Evolutionary conservation across 2,329 filamentous ascomycete genomes (phyloP), one percentile per base, ranked within the genome.

Genomic region (Botrytis porri): DNA sequence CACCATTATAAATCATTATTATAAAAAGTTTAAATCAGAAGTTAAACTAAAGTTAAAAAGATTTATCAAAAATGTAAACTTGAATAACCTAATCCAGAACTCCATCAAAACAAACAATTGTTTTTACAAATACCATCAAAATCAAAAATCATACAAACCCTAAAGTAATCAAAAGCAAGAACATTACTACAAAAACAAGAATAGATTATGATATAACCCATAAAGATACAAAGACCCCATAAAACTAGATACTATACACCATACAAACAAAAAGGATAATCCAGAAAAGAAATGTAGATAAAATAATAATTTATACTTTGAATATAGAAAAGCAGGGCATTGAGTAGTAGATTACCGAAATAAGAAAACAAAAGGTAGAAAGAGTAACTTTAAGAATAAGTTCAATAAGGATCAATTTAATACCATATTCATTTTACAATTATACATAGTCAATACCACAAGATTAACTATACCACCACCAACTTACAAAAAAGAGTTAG

Each of bases 301-400:
- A 57, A 1, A 57, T 5, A 57, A 57, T 0, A 57, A 57, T 57
- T 57, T 57, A 57, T 57, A 29, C 1, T 57, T 57, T 57, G 25
- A 57, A 57, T 57, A 32, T 32, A 2, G 14, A 57, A 57, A 57
- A 57, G 14, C 1, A 57, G n/a, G 3, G 1, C 18, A 57, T 32
- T 1, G 1, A 6, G 4, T 18, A 57, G 4, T 16, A 32, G 1
- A 57, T 1, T 57, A 3, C 4, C 4, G 1, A 57, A 57, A 0
- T 8, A 57, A 57, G 1, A 57, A 57, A 6, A 32, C 4, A 57
- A 2, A 2, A 2, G 14, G 10, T 2, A 51, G 12, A 12, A 51
- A 25, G 2, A 1, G 0, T 2, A 51, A 51, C 4, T 51, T 51
- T 12, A 57, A 57, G 4, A 18, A 7, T 6, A 57, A 57, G 5